Percentiles rank a stretch among this genome's conserved stretches.
phyloP scores from a whole-genome alignment of 2,329 filamentous ascomycete species.

The Dactylella cylindrospora region DNA sequence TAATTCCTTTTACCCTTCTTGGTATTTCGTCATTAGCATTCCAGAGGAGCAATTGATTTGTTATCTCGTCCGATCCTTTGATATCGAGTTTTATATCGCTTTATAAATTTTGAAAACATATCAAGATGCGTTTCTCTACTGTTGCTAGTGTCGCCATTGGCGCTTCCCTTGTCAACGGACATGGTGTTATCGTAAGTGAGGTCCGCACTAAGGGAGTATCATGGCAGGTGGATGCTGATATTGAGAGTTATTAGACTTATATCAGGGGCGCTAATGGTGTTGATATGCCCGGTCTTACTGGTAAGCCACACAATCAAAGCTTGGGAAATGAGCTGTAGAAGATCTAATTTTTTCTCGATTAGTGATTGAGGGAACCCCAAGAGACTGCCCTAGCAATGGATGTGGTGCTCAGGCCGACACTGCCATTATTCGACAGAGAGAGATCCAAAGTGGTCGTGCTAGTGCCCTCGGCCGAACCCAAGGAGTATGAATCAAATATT shows the following conservation, averaged over 20 bases:
- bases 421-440: conserved; percentile 66
- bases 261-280: conserved; percentile 64
- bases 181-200: conserved; percentile 64
- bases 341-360: conserved; percentile 45
- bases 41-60: conserved; percentile 16
- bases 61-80: conserved; percentile 1
- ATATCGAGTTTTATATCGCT: neutral
- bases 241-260: no score
- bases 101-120: conserved; percentile 2
- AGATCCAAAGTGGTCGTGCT: conserved; percentile 60
- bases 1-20: neutral
- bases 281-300: conserved; percentile 63
- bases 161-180: conserved; percentile 57
- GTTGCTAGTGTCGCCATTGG: conserved; percentile 56
- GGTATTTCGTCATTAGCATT: no score
- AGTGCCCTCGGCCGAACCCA: conserved; percentile 59
- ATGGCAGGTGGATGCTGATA: no score
- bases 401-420: conserved; percentile 70
- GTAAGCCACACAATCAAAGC: conserved; percentile 49
- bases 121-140: conserved; percentile 58
- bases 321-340: neutral
- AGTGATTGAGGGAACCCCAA: conserved; percentile 67
- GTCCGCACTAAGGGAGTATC: no score
- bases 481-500: conserved; percentile 5
- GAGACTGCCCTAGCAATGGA: conserved; percentile 63